Evolutionary conservation across 805 yeast genomes (phyloP).

Genomic region (Cyberlindnera veronae): DNA sequence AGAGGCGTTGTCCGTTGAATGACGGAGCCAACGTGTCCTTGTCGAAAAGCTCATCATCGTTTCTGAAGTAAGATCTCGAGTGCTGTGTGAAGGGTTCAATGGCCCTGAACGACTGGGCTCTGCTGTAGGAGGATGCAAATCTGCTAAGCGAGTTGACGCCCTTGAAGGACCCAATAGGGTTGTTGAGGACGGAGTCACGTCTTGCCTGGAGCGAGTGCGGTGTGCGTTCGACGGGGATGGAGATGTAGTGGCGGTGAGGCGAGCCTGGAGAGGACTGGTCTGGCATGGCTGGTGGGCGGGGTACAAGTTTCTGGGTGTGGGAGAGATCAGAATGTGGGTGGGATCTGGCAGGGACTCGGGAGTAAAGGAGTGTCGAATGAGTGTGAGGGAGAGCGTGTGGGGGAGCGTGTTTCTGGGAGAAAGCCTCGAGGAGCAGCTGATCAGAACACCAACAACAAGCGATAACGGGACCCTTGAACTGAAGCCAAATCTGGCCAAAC

Average conservation of each 20-base stretch:
- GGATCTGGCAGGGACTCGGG: neutral
- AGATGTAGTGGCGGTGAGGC: conserved; percentile 13
- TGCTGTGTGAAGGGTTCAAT: conserved; percentile 39
- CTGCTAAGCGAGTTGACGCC: conserved; percentile 69
- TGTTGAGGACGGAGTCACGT: conserved; percentile 38
- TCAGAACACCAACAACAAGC: neutral
- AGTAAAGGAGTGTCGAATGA: neutral
- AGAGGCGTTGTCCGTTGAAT: conserved; percentile 57
- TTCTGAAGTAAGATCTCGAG: conserved; percentile 60
- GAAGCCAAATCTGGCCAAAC: too few relatives aligned
- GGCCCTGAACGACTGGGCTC: conserved; percentile 74
- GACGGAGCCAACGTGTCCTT: conserved; percentile 68
- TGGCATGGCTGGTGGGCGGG: too few relatives aligned
- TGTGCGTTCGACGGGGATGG: conserved; percentile 19
- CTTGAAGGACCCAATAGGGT: conserved; percentile 55
- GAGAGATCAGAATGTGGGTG: neutral
- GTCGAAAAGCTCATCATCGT: conserved; percentile 63
- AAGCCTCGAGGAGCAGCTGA: neutral
- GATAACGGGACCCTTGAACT: too few relatives aligned
- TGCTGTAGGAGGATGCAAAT: conserved; percentile 72
- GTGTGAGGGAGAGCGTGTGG: neutral
- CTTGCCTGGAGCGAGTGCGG: conserved; percentile 26
- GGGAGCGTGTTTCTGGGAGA: too few relatives aligned
- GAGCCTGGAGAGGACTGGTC: conserved; percentile 4
- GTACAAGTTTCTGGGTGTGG: too few relatives aligned